Evolutionary conservation across 2,329 filamentous ascomycete species (phyloP), one percentile per base, ranked within the genome.

Genomic region (Dactylellina drechsleri): DNA sequence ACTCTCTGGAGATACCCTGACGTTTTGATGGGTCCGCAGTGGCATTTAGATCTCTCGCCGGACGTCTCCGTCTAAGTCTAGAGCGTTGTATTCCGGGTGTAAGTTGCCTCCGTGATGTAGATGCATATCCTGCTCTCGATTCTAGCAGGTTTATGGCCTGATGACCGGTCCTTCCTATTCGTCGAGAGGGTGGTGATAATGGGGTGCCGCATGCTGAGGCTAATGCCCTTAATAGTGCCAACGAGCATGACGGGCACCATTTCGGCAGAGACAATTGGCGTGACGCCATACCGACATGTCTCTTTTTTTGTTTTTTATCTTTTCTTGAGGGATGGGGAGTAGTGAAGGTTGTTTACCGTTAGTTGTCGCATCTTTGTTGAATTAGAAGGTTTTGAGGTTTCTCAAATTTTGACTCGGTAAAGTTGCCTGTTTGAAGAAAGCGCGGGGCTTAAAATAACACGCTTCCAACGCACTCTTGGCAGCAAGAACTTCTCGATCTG

Each of bases 231-330:
- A 75, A 31, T 2, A 68, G 40, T 15, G 64, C 64, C 7, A 75
- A 31, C 5, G 71, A 75, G 64, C 71, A 75, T 6, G 71, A 75
- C 2, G 64, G 71, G 16, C 71, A 75, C 71, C 71, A 65, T 65
- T 64, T 68, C 36, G 71, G 58, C 31, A 52, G 13, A 16, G 62
- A 36, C 3, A 75, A 31, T 36, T 60, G 28, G 45, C 71, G 71
- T 20, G 71, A 75, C 16, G 70, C 70, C 52, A 54, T 36, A 36
- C 31, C 31, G 31, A 10, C 31, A 36, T 36, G 31, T 36, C 31
- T 36, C 6, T 8, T 36, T 36, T 36, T 36, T 36, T 8, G 56
- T 5, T 59, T 60, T 43, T 59, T 36, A 12, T 36, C 12, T 36
- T 36, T 36, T 36, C 31, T 10, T 36, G 31, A 36, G 10, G 10